Base-by-base conservation (phyloP, 768 basidiomycete genomes). In the Fistulinella prunicolor region DNA sequence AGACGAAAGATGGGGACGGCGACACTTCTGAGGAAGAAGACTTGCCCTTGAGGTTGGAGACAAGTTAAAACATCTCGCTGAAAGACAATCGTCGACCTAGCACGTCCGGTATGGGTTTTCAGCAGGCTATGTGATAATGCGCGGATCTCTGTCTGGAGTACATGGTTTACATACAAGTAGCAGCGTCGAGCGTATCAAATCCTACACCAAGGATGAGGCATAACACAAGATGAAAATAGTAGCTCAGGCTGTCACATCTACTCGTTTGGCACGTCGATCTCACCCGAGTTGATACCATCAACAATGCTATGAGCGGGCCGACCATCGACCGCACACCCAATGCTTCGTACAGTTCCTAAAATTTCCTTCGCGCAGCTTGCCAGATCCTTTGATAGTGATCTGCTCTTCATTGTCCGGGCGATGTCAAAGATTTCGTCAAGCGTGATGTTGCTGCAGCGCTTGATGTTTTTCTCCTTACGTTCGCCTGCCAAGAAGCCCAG, bases 391-490 rank as follows among this genome's bases (percentile, higher is more conserved):
- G 94, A 88, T 50, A 97, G 75, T 8, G 94, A 96, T 73, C 96
- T 97, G 73, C 74, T 74, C 72, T 80, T 86, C 94, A 99, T 95
- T 55, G 84, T 95, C 70, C 96, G 89, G 57, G 95, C 94, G 70
- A 97, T 94, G 57, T 93, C 86, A 67, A 89, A 72, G 65, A 99
- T 93, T 70, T 96, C 92, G 64, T 95, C 93, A 47, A 97, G 78
- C 47, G 93, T 65, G 57, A 99, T 80, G 77, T 97, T 98, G 51
- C 96, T 96, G 54, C 73, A 73, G 81, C 98, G 96, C 73, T 97
- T 97, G 78, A 99, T 96, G 81, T 98, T 99, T 81, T 99, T 99
- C 82, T 99, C 95, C 75, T 99, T 99, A 57, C 96, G 87, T 76
- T 99, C 96, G 64, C 96, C 95, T 95, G 68, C n/a, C 6, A 63